These are phyloP conservation scores for Monosporascus sp. DNA, from an alignment of 2,329 filamentous ascomycete species.

Conservation along the genomic window DNA sequence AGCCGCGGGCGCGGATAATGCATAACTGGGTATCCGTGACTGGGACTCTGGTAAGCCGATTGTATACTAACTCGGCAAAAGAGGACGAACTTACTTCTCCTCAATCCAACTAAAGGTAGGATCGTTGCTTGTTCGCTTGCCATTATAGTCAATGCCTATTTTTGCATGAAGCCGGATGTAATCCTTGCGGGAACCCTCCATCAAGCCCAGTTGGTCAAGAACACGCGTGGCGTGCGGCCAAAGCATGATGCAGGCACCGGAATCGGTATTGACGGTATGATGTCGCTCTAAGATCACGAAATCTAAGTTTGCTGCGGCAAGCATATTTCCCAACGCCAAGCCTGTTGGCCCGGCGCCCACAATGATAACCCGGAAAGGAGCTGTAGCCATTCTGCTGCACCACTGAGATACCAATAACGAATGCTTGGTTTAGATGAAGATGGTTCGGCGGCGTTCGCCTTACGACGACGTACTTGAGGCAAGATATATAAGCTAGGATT, in stretches of 20 bases:
- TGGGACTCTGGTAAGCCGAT: not conserved
- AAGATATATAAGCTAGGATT: too few species aligned
- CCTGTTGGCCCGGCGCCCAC: not conserved
- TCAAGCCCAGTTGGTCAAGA: not conserved
- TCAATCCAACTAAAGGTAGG: not conserved
- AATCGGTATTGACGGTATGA: not conserved
- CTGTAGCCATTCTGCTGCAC: too few species aligned
- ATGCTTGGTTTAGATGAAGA: too few species aligned
- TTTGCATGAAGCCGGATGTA: not conserved
- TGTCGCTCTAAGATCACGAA: not conserved
- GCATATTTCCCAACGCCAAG: not conserved
- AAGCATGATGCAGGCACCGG: not conserved
- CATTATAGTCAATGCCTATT: not conserved
- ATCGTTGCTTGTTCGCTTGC: not conserved
- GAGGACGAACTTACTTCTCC: not conserved
- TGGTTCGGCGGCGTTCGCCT: too few species aligned
- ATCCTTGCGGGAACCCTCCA: not conserved
- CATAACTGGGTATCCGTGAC: not conserved
- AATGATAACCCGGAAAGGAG: not conserved
- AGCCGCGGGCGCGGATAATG: not conserved
- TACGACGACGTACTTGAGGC: too few species aligned
- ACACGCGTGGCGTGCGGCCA: not conserved
- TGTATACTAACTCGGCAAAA: not conserved
- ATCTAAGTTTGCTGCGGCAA: not conserved
- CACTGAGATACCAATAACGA: too few species aligned